Evolutionary conservation across 2,329 filamentous ascomycete species (phyloP), one percentile per base, ranked within the genome.

Genomic region (Colletotrichum aenigma): DNA sequence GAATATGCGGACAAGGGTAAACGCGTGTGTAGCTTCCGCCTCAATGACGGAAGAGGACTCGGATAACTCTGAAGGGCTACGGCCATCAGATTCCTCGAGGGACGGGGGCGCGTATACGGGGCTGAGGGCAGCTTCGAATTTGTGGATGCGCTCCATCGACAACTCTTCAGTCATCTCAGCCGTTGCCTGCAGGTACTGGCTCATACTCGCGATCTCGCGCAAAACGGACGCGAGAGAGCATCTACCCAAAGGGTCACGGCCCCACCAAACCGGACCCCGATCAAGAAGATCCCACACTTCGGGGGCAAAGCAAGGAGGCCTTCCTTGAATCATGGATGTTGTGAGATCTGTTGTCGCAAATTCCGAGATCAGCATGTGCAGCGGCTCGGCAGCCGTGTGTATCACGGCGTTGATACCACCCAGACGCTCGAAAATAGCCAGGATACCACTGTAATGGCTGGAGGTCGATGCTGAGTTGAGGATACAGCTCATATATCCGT

Each of bases 321-420:
- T 80, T 0, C 85, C 85, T 21, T 83, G 85, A 1, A 87, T 79
- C 70, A 88, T 77, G 2, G 86, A 81, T 12, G 85, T 83, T 1
- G 85, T 87, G 12, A 88, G 80, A 71, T 88, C 86, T 70, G 85
- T 84, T 0, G 86, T 86, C 4, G 83, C 83, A 61, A 87, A 88
- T 64, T 87, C 85, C 0, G 86, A 87, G 8, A 87, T 71, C 61
- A 88, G 84, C 77, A 87, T 80, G 13, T 85, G 81, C 5, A 84
- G 75, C 2, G 82, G 79, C 24, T 83, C 81, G 4, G 80, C 81
- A 1, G 81, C 79, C 4, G 73, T 79, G 2, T 58, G 73, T 3
- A 84, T 26, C 1, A 82, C 81, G 0, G 72, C 15, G 0, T 79
- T 75, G 66, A 84, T 79, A 13, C 82, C 82, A 0, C 82, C 82